These are phyloP conservation scores for Podospora comata DNA, from an alignment of 495 filamentous ascomycete genomes.

Conservation along the genomic window DNA sequence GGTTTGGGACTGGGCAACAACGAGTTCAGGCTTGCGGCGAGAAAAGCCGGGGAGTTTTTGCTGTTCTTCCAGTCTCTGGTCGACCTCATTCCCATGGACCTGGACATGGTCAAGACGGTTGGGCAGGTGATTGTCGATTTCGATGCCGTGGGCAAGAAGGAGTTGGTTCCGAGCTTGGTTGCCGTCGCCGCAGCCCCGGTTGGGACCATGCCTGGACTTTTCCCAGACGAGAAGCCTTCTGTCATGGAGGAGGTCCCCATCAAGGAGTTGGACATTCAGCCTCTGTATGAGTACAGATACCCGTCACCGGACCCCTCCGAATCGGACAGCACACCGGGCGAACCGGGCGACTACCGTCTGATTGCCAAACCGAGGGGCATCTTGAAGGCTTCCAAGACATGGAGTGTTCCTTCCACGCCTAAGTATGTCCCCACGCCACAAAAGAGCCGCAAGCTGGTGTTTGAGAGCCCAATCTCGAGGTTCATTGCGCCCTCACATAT, in stretches of 20 bases:
- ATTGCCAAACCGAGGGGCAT: slow-evolving; percentile 28
- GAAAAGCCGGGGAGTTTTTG: slow-evolving; percentile 19
- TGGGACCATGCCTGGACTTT: slow-evolving; percentile 19
- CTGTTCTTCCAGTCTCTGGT: slow-evolving; percentile 19
- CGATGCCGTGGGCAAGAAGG: slow-evolving; percentile 37
- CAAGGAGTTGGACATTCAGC: slow-evolving; percentile 20
- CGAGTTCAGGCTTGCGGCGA: slow-evolving; percentile 5
- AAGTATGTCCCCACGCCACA: slow-evolving; percentile 27
- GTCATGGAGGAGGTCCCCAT: slow-evolving; percentile 26
- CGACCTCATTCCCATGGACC: slow-evolving; percentile 5
- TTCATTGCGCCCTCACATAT: slow-evolving; percentile 22
- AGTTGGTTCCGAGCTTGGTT: slow-evolving; percentile 33
- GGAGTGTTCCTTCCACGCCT: slow-evolving; percentile 17
- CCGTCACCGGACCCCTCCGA: slow-evolving; percentile 17
- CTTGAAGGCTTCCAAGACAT: slow-evolving; percentile 26
- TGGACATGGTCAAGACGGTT: slow-evolving; percentile 11
- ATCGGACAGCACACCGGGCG: background rate
- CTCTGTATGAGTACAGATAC: slow-evolving; percentile 20
- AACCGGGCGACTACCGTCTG: slow-evolving; percentile 13
- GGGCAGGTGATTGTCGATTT: slow-evolving; percentile 38
- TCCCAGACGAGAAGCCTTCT: slow-evolving; percentile 18
- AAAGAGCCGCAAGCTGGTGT: slow-evolving; percentile 25
- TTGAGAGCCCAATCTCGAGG: slow-evolving; percentile 27
- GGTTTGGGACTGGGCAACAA: slow-evolving; percentile 8
- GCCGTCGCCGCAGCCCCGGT: slow-evolving; percentile 9